Conservation (phyloP, 441 rosid species). For the Populus hybrid region DNA sequence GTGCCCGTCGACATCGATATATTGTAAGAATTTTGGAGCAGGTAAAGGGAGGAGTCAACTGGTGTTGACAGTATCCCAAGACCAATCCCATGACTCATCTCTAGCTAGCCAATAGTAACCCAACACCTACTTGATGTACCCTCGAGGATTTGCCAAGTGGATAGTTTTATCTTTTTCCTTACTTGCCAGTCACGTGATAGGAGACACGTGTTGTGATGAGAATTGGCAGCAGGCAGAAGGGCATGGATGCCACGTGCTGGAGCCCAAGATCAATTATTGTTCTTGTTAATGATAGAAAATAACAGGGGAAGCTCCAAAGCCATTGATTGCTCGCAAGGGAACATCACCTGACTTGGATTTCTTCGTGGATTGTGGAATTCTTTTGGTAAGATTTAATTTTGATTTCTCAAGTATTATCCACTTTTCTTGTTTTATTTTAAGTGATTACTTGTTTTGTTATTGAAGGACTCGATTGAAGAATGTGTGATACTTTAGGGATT, state of each 20-base stretch:
- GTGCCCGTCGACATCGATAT: neutral
- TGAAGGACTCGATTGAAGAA: no score
- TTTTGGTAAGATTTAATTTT: no score
- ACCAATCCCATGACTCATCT: neutral
- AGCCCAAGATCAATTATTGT: neutral
- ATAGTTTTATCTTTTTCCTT: neutral
- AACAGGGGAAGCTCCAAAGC: no score
- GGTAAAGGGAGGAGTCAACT: neutral
- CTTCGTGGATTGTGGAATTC: no score
- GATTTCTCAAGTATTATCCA: no score
- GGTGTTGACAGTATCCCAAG: neutral
- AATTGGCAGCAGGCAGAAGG: neutral
- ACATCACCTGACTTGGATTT: no score
- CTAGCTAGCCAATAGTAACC: neutral
- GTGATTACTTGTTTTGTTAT: no score
- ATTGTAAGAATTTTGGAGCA: neutral
- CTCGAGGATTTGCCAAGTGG: neutral
- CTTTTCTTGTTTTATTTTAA: no score
- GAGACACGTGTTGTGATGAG: neutral
- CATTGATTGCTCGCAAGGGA: no score
- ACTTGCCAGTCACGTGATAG: neutral
- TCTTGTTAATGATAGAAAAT: no score
- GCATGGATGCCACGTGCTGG: neutral
- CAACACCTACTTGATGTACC: neutral
- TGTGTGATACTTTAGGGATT: no score